Base-by-base conservation (phyloP, 345 rosid species). In the Capsella bursapastoris region DNA sequence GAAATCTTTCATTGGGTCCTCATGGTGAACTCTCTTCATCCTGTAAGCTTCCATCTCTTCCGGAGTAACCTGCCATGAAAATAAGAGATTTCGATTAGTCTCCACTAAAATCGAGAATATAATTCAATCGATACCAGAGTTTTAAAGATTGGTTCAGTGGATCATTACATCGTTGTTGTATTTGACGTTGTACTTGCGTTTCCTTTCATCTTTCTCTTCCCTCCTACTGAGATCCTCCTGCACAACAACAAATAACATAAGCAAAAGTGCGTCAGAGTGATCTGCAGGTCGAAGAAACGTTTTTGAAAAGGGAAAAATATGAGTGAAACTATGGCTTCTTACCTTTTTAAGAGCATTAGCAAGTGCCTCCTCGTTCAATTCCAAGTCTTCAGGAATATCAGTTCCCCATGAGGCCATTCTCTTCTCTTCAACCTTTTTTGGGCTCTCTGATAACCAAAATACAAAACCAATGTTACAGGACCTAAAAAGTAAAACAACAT, bases 31-130 rank as follows among this genome's bases (percentile, higher is more conserved):
- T 69, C 40, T 88, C 85, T 86, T 88, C 93, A 90, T 86, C 73
- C 96, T 81, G 67, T 86, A 90, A 2, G 93, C 92, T 68, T 91
- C 95, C 95, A 89, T 91, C 28, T 91, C 95, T 76, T 87, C 90
- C 0, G 73, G 81, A 47, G 94, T 89, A 28, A 84, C 94, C 93
- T 89, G 77, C 16, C 7, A 59, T 22, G n/a, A 41, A 9, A 9
- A 64, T 7, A 11, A 10, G n/a, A 52, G 32, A 60, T 41, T 43
- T 14, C 15, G 16, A 52, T 68, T 27, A 43, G 10, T 15, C 16
- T 44, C 62, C 8, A 8, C 15, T 59, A 41, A 22, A 59, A 14
- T 11, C n/a, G 16, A 65, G 58, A 25, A 66, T 11, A 29, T 32
- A 31, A 58, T 18, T 18, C 7, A 1, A 62, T 4, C 18, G 18